A percentile compares a stretch with the other conserved stretches of the same genome.
phyloP scores from a whole-genome alignment of 164 flowering plant species.

The Cinnamomum chago region DNA sequence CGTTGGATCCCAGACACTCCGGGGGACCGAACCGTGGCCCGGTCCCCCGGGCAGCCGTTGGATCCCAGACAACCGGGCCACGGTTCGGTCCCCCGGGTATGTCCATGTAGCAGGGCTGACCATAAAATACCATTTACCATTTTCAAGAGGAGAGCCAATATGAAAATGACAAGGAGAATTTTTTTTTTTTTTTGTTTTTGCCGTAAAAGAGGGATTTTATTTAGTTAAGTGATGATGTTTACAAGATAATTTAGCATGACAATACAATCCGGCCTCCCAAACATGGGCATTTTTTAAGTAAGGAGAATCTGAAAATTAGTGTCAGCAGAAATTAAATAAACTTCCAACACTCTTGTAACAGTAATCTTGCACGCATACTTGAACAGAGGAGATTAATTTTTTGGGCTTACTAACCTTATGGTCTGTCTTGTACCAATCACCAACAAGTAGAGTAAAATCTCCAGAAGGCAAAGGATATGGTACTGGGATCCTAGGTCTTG shows the following conservation, averaged over 20 bases:
- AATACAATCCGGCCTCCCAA: too few relatives aligned
- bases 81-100: too few relatives aligned
- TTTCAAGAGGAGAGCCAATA: not conserved
- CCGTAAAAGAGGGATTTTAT: too few relatives aligned
- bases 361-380: not conserved
- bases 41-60: too few relatives aligned
- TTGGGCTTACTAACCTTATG: slow-evolving; percentile 49
- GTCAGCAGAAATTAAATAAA: not conserved
- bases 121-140: not conserved
- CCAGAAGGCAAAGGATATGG: slow-evolving; percentile 61
- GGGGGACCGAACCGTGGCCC: too few relatives aligned
- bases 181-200: too few relatives aligned
- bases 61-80: too few relatives aligned
- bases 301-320: not conserved
- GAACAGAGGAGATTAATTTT: not conserved
- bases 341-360: not conserved
- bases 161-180: not conserved
- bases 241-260: too few relatives aligned
- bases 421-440: slow-evolving; percentile 74
- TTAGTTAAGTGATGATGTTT: too few relatives aligned
- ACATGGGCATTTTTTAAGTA: too few relatives aligned
- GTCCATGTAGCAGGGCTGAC: too few relatives aligned
- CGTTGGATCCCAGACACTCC: too few relatives aligned
- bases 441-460: slow-evolving; percentile 58
- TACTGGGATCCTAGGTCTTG: slow-evolving; percentile 56